A percentile compares a stretch with the other conserved stretches of the same genome.
Evolutionary conservation across 495 filamentous ascomycete species (phyloP).

Genomic region (Tuber aestivum): DNA sequence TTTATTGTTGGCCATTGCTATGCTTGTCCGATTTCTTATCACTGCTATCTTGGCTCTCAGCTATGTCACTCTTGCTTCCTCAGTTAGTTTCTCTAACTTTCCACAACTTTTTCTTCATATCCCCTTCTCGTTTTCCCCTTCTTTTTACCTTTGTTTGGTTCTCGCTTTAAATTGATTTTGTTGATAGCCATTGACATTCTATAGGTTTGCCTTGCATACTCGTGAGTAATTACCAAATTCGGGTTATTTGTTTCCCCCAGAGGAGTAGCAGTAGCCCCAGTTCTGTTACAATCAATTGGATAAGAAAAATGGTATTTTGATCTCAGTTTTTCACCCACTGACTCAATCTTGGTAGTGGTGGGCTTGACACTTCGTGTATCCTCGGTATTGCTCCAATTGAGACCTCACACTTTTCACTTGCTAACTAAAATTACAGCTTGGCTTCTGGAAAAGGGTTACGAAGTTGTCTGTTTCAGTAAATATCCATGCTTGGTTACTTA

Average conservation of each 20-base stretch:
- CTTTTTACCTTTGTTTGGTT: background rate
- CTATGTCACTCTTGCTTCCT: background rate
- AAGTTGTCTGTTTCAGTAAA: constrained; percentile 60
- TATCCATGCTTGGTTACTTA: constrained; percentile 11
- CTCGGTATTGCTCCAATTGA: constrained; percentile 40
- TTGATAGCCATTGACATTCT: constrained; percentile 5
- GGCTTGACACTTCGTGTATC: constrained; percentile 64
- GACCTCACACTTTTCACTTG: background rate
- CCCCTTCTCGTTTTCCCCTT: background rate
- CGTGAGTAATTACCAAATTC: constrained; percentile 32
- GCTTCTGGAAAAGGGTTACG: constrained; percentile 64
- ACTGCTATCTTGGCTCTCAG: background rate
- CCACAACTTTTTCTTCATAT: background rate
- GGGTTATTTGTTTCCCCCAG: background rate
- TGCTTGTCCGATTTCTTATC: background rate
- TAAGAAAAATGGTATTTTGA: background rate
- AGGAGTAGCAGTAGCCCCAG: background rate
- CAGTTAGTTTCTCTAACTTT: background rate
- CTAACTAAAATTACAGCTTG: constrained; percentile 50
- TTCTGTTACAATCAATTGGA: constrained; percentile 11
- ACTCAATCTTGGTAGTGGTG: constrained; percentile 43
- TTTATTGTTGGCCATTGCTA: background rate
- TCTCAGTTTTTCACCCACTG: background rate
- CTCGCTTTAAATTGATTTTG: background rate
- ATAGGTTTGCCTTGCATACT: constrained; percentile 49